A percentile compares a stretch with the other conserved stretches of the same genome.
These are phyloP conservation scores for Candida vaughaniae DNA, from an alignment of 805 yeast species.

Conservation along the genomic window DNA sequence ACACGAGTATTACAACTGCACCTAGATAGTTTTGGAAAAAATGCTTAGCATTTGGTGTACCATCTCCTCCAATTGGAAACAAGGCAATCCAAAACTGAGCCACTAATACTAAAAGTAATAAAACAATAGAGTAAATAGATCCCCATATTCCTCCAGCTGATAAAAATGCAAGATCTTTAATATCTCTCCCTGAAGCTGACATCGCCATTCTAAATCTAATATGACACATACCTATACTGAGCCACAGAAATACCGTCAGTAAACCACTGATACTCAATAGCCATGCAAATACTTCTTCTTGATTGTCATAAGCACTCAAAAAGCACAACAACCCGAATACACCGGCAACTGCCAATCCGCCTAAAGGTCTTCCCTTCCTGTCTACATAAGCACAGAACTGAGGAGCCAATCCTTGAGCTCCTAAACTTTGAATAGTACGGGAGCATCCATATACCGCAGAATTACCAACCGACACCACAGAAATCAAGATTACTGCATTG, in stretches of 20 bases:
- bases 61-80: constrained; percentile 32
- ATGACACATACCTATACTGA: constrained; percentile 40
- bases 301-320: constrained; percentile 30
- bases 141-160: constrained; percentile 39
- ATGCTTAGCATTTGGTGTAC: constrained; percentile 26
- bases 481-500: constrained; percentile 70
- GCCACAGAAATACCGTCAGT: constrained; percentile 43
- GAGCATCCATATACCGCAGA: constrained; percentile 74
- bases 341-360: constrained; percentile 32
- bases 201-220: constrained; percentile 42
- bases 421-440: constrained; percentile 64
- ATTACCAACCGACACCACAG: constrained; percentile 76
- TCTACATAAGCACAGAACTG: constrained; percentile 37
- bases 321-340: constrained; percentile 41
- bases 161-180: constrained; percentile 34
- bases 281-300: constrained; percentile 39
- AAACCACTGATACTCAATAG: constrained; percentile 40
- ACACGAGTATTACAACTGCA: constrained; percentile 28
- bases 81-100: constrained; percentile 40
- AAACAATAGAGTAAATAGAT: constrained; percentile 31
- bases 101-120: constrained; percentile 31
- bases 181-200: constrained; percentile 28
- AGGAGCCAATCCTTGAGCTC: constrained; percentile 74
- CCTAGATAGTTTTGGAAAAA: constrained; percentile 41
- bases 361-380: constrained; percentile 41